Base-by-base conservation (phyloP, 805 yeast species). In the Candida namnaoensis region DNA sequence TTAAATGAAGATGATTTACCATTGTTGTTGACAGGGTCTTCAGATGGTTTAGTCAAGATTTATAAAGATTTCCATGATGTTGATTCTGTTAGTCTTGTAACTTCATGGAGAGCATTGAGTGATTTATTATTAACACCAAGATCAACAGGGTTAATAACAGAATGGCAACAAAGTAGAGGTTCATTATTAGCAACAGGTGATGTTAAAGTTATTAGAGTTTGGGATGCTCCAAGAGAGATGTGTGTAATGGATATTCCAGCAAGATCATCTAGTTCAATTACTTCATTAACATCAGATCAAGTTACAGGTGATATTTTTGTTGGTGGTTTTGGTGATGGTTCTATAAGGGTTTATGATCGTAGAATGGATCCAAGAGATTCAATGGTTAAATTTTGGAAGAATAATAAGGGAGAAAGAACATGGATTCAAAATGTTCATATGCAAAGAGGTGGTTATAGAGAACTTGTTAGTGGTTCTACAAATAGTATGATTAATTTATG, bases 81-180 rank as follows among this genome's bases (percentile, higher is more conserved):
- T 7, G 70, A 69, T 5, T 65, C 69, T 5, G 69, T 80, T 7
- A 82, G 82, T 50, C 61, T 87, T 40, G 78, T 88, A 3, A 75
- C 95, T 0, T 77, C 96, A 1, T 93, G 98, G 97, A 74, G 96
- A 58, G 96, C 95, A 0, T 69, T 93, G 44, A 83, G 95, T 0
- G 96, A 90, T 58, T 69, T 91, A 54, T 64, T 88, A 14, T 68
- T 88, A 25, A 82, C 95, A 0, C 85, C 91, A 25, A 73, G 86
- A 52, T 81, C 88, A 26, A 78, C 87, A 13, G 96, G 96, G 4
- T 65, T 91, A 40, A 73, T 88, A 15, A 78, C 90, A 10, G 98
- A 93, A 50, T 93, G 99, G 99, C 98, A 91, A 60, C 99, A 93
- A 56, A 82, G 93, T 37, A 69, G 96, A 45, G 99, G 99, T 0